Base-by-base conservation (phyloP, 805 yeast species). In the Cyberlindnera xylosilytica region DNA sequence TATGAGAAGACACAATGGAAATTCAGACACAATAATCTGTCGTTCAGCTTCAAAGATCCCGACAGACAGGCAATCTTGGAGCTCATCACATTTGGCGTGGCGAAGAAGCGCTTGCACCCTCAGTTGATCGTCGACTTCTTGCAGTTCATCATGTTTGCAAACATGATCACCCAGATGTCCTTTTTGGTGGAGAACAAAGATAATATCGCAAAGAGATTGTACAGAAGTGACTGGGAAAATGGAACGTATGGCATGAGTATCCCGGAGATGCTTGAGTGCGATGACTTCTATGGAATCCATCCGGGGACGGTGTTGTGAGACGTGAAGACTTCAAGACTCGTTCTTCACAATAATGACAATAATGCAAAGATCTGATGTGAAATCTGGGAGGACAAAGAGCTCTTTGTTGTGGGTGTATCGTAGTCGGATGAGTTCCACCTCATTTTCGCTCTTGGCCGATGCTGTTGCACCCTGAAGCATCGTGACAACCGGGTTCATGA, bases 301-400 rank as follows among this genome's bases (percentile, higher is more conserved):
- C 10, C 7, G 24, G 10, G 10, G 24, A 22, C 24, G 24, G 24
- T 10, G 10, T 8, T 22, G 10, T 22, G 24, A 22, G 7, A 22
- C 7, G 24, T 22, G 24, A 22, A 22, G 10, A 10, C 7, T 22
- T 29, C 15, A 22, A 12, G 16, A 13, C 6, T 33, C 36, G 16
- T 12, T 17, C 22, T 18, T 44, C 9, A 36, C 33, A 1, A 44
- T 20, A 12, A 37, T 26, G 6, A 29, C 47, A 9, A 27, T 27
- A 16, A 44, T 37, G 31, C 44, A 39, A 2, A 39, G 23, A 20
- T 44, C 30, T 6, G 26, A 6, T 4, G 26, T 17, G 9, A 26
- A 16, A 17, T 39, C 44, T 12, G 47, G 47, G 3, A 44, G 15
- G 5, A 33, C 39, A 24, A 44, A 39, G 20, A 44, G 24, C 35